Evolutionary conservation across 768 basidiomycete genomes (phyloP).

Genomic region (Trametes gibbosa): DNA sequence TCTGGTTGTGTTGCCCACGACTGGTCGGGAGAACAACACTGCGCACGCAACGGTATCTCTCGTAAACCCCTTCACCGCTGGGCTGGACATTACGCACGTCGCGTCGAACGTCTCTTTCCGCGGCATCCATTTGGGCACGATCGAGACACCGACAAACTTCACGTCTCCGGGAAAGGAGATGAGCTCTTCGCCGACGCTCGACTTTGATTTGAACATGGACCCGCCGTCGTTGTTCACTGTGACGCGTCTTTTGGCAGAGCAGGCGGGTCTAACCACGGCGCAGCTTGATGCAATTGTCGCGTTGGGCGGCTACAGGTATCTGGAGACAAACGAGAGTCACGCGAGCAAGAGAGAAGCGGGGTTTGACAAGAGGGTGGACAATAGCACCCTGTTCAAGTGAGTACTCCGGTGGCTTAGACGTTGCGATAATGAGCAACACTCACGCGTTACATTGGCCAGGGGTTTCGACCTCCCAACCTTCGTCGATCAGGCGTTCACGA

Average conservation of each 20-base stretch:
- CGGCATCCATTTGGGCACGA: conserved; percentile 61
- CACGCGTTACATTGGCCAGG: conserved; percentile 29
- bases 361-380: conserved; percentile 24
- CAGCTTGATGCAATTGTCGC: conserved; percentile 66
- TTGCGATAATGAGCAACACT: not conserved
- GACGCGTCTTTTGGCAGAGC: conserved; percentile 61
- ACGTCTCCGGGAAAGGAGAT: conserved; percentile 49
- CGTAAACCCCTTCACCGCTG: conserved; percentile 64
- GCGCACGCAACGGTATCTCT: conserved; percentile 62
- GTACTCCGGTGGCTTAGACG: conserved; percentile 13
- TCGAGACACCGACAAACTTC: conserved; percentile 53
- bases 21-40: conserved; percentile 59
- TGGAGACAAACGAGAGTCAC: conserved; percentile 26
- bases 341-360: conserved; percentile 33
- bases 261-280: conserved; percentile 56
- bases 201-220: conserved; percentile 66
- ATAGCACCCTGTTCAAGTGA: conserved; percentile 49
- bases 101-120: conserved; percentile 58
- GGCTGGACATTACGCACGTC: conserved; percentile 56
- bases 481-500: conserved; percentile 63
- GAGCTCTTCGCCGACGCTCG: conserved; percentile 54
- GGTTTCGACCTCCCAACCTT: conserved; percentile 63
- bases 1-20: conserved; percentile 63
- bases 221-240: conserved; percentile 68
- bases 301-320: conserved; percentile 65